These are phyloP conservation scores for Capsicum rhomboideum DNA, from an alignment of 257 asterid species.

Conservation along the genomic window DNA sequence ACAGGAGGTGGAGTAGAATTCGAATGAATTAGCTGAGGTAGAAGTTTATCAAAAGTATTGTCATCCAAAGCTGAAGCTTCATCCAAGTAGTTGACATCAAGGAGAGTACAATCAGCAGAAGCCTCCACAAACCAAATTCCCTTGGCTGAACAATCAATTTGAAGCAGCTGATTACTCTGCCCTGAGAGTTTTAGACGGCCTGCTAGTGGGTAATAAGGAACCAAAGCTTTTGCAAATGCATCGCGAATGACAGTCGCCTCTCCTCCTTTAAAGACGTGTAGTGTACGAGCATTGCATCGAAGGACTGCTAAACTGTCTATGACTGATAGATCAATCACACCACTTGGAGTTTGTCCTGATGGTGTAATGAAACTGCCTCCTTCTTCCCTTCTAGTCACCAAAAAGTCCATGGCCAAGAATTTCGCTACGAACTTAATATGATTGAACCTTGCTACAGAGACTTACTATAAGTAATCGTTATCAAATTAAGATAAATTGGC, in stretches of 20 bases:
- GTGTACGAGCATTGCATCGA: conserved; percentile 42
- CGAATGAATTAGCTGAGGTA: conserved; percentile 10
- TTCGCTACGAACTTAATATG: not conserved
- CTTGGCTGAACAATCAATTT: conserved; percentile 36
- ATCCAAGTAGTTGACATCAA: conserved; percentile 22
- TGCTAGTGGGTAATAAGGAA: conserved; percentile 51
- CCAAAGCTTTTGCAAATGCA: conserved; percentile 38
- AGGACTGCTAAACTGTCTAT: conserved; percentile 34
- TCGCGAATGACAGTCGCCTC: conserved; percentile 16
- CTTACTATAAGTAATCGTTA: not conserved
- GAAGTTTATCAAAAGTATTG: conserved; percentile 18
- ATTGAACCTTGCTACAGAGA: not conserved
- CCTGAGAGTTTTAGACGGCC: conserved; percentile 26
- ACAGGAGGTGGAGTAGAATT: conserved; percentile 1
- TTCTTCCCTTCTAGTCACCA: conserved; percentile 14
- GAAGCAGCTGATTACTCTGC: conserved; percentile 1
- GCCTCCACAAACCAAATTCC: conserved; percentile 54
- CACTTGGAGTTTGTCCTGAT: conserved; percentile 27
- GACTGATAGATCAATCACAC: conserved; percentile 33
- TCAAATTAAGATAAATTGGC: not conserved
- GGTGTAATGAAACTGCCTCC: conserved; percentile 26
- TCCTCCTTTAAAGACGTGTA: conserved; percentile 34
- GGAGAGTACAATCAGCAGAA: conserved; percentile 23
- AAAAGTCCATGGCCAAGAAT: conserved; percentile 19
- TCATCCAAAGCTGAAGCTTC: conserved; percentile 14